Evolutionary conservation across 2,329 filamentous ascomycete genomes (phyloP), one percentile per base, ranked within the genome.

Genomic region (Calonectria henricotiae): DNA sequence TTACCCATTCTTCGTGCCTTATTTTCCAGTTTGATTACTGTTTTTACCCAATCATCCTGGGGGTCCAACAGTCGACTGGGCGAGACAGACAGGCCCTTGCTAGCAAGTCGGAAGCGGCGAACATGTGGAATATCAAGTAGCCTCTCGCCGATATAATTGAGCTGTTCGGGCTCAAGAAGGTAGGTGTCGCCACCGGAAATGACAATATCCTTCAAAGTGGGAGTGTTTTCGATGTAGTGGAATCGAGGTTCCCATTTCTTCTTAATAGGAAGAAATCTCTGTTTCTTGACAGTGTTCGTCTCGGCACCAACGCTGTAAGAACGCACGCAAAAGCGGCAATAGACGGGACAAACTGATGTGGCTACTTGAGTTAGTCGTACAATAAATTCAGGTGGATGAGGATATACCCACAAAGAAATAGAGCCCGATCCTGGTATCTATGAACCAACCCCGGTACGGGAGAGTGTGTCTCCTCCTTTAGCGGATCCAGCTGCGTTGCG

Each of bases 191-290:
- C 44, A 25, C 44, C 44, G n/a, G 44, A 46, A 12, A 46, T 25
- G 20, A 46, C 44, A 13, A 25, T 25, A 13, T 46, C 44, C 15
- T 46, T 46, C 44, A 46, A 46, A 23, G n/a, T 46, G 9, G 44
- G 44, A 13, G 44, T 46, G 11, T n/a, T 23, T 46, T 46, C 44
- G 9, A 46, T 46, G 20, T 46, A 46, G 20, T 46, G 20, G 44
- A 46, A 46, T 46, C 44, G 44, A 46, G 44, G 44, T 23, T 46
- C 44, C 44, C 44, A 46, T 25, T 46, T 46, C 20, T 46, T 46
- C 8, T 2, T 1, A 13, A 46, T n/a, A 15, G 44, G 44, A 46
- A 46, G 44, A 25, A 46, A 46, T 25, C 20, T 46, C 9, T 46
- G 20, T 12, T 46, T 46, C 8, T 46, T 46, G 3, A 25, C 44